phyloP scores from a whole-genome alignment of 2,329 filamentous ascomycete genomes.

The Cordyceps farinosa region DNA sequence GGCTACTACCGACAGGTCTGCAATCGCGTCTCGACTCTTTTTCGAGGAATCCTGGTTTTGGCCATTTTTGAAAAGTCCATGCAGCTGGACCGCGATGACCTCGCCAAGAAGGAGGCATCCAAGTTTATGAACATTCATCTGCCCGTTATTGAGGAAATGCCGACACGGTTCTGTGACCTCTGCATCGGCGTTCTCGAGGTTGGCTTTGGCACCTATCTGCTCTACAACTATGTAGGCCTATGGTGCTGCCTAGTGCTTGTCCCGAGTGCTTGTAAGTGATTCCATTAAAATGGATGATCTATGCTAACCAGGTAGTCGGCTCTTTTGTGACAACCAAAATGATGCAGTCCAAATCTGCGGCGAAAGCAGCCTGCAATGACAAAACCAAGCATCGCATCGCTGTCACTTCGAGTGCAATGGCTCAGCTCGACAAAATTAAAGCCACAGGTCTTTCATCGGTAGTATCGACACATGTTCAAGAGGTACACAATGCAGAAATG shows the following conservation, averaged over 20 bases:
- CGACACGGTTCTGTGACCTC: background rate
- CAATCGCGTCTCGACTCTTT: background rate
- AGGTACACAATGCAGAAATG: background rate
- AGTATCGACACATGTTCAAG: background rate
- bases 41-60: background rate
- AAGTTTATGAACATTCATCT: background rate
- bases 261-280: background rate
- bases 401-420: background rate
- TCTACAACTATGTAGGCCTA: background rate
- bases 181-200: background rate
- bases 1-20: constrained; percentile 6
- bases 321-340: background rate
- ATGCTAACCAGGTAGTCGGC: background rate
- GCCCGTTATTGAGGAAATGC: background rate
- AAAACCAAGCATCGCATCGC: background rate
- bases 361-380: background rate
- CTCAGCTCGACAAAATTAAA: constrained; percentile 1
- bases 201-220: constrained; percentile 2
- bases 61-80: constrained; percentile 9
- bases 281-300: no score
- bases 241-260: constrained; percentile 1
- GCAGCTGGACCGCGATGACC: background rate
- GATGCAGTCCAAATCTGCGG: background rate
- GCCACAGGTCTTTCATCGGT: background rate
- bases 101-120: background rate